These are phyloP conservation scores for Botrytis cinerea DNA, from an alignment of 2,329 filamentous ascomycete genomes.

Conservation along the genomic window DNA sequence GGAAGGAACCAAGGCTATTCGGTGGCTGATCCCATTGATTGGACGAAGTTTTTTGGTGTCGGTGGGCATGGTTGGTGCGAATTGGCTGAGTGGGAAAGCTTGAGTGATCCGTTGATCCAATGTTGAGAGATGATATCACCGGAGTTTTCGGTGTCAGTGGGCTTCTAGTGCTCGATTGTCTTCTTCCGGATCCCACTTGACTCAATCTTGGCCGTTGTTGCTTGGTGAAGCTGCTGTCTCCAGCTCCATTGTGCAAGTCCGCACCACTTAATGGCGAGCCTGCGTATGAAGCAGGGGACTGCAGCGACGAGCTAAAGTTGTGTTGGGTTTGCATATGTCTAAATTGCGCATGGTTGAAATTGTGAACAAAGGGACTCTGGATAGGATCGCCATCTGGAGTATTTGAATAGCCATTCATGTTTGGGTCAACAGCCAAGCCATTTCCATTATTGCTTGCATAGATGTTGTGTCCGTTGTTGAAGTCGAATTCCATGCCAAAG, in stretches of 20 bases:
- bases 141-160: slow-evolving; percentile 88
- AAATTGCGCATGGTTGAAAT: slow-evolving; percentile 77
- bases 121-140: slow-evolving; percentile 69
- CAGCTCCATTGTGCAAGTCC: slow-evolving; percentile 49
- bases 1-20: slow-evolving; percentile 79
- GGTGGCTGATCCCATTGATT: slow-evolving; percentile 89
- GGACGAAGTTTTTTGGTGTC: slow-evolving; percentile 81
- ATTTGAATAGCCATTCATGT: slow-evolving; percentile 80
- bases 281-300: slow-evolving; percentile 54
- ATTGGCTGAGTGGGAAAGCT: slow-evolving; percentile 79
- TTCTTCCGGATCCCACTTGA: slow-evolving; percentile 65
- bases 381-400: slow-evolving; percentile 91
- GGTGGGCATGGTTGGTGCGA: slow-evolving; percentile 61
- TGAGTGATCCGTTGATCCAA: slow-evolving; percentile 63
- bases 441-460: slow-evolving; percentile 58
- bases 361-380: slow-evolving; percentile 82
- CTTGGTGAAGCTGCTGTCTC: slow-evolving; percentile 56
- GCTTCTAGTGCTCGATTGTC: slow-evolving; percentile 72
- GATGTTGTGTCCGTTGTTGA: slow-evolving; percentile 55
- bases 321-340: slow-evolving; percentile 64
- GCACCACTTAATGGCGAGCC: slow-evolving; percentile 52
- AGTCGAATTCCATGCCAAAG: slow-evolving; percentile 60
- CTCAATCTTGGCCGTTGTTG: slow-evolving; percentile 58
- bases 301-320: slow-evolving; percentile 56
- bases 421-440: slow-evolving; percentile 61